Base-by-base conservation (phyloP, 306 rosid species). In the Quercus glauca region DNA sequence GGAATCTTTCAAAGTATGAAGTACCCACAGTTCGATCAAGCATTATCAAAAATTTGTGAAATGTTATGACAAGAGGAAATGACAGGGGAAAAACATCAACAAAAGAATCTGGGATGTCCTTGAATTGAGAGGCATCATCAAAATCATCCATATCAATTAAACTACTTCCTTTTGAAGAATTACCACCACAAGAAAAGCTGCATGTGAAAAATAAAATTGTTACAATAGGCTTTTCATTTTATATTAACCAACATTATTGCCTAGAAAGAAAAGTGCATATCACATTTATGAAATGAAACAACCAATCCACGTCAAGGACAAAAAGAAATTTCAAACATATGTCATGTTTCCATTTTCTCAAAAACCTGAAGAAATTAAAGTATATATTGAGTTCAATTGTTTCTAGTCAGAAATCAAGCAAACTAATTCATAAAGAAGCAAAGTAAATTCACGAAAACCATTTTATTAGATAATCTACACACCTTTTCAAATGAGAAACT, bases 41-140 rank as follows among this genome's bases (percentile, higher is more conserved):
- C 98, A 93, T 93, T 92, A 91, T 87, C 76, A 93, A 53, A 82
- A 93, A 86, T 80, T 93, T 91, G 28, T 88, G 84, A 83, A 93
- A 91, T 53, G 98, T 88, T 61, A 91, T 85, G 21, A 89, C 97
- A 37, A 93, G 91, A n/a, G 98, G 98, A 69, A 84, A 93, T 3
- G 82, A 86, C 4, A 64, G 23, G 7, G 81, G 11, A 6, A 91
- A 85, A 84, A 91, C 78, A 84, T 88, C 77, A 29, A 68, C 10
- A 43, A 93, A 88, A 1, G 98, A 91, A 76, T 91, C 88, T 2
- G 86, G 82, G 69, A 93, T 76, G 67, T 84, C 77, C 82, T 61
- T 88, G 68, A 91, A 89, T 60, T 88, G 85, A 59, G 85, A 75
- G 45, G 82, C 74, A 69, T 88, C 92, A 49, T 76, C 89, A 55